Percentiles rank a stretch among this genome's conserved stretches.
phyloP scores from a whole-genome alignment of 345 rosid genomes.

The Citrus cavaleriei region DNA sequence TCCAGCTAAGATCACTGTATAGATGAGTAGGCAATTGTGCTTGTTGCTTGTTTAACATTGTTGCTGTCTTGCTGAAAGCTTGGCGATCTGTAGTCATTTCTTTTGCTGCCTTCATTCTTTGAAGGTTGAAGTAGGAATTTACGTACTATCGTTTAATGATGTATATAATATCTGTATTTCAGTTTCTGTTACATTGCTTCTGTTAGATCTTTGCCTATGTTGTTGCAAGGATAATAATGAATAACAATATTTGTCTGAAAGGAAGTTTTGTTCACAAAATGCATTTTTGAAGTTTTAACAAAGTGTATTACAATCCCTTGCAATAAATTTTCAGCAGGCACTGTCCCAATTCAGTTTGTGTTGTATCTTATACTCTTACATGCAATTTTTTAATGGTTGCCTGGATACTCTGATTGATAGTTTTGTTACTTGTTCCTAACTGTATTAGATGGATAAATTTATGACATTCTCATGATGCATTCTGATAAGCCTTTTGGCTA shows the following conservation, averaged over 20 bases:
- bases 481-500: background rate
- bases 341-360: background rate
- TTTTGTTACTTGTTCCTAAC: background rate
- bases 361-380: background rate
- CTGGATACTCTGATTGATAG: background rate
- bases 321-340: background rate
- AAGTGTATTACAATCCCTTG: background rate
- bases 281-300: background rate
- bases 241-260: background rate
- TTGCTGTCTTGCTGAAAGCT: conserved; percentile 28
- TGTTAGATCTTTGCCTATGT: background rate
- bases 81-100: conserved; percentile 9
- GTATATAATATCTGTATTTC: background rate
- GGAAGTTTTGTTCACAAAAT: background rate
- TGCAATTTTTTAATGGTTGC: background rate
- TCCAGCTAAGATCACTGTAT: conserved; percentile 2
- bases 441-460: background rate
- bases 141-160: background rate
- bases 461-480: background rate
- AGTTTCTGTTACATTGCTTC: background rate
- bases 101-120: conserved; percentile 22
- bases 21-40: conserved; percentile 12
- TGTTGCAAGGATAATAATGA: too few species aligned
- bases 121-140: conserved; percentile 16
- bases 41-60: conserved; percentile 12